Evolutionary conservation across 2,329 filamentous ascomycete species (phyloP).

Genomic region (Hypoxylon rubiginosum): DNA sequence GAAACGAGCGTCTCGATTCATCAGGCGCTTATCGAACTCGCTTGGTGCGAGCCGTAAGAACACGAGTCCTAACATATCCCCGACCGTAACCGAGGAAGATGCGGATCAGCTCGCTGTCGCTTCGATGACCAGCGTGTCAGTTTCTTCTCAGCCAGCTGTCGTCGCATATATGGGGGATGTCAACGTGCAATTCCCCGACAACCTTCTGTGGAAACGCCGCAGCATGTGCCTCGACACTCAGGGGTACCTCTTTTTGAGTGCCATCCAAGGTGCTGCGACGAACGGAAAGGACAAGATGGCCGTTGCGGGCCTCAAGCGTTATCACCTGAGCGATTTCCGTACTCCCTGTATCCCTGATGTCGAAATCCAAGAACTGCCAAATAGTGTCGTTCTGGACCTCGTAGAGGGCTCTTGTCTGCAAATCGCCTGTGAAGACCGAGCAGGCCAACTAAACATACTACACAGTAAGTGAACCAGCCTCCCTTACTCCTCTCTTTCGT

Average conservation of each 20-base stretch:
- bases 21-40: slow-evolving; percentile 70
- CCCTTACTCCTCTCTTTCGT: not conserved
- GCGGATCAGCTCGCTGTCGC: slow-evolving; percentile 51
- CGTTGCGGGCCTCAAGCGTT: slow-evolving; percentile 74
- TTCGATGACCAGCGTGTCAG: slow-evolving; percentile 42
- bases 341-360: slow-evolving; percentile 86
- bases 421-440: slow-evolving; percentile 73
- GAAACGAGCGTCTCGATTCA: slow-evolving; percentile 69
- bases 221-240: slow-evolving; percentile 87
- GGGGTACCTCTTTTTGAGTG: slow-evolving; percentile 85
- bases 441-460: slow-evolving; percentile 68
- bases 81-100: slow-evolving; percentile 66
- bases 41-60: slow-evolving; percentile 63
- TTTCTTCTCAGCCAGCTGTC: slow-evolving; percentile 56
- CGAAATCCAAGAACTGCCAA: slow-evolving; percentile 91
- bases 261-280: slow-evolving; percentile 69
- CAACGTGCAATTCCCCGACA: slow-evolving; percentile 97
- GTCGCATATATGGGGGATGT: slow-evolving; percentile 86
- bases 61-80: slow-evolving; percentile 61
- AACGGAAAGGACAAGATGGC: slow-evolving; percentile 67
- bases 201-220: slow-evolving; percentile 94
- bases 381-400: slow-evolving; percentile 78
- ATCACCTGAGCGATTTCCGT: slow-evolving; percentile 87
- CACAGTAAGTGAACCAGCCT: slow-evolving; percentile 60
- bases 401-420: slow-evolving; percentile 72